Base-by-base conservation (phyloP, 2,329 filamentous ascomycete genomes). In the Botrytis aclada region DNA sequence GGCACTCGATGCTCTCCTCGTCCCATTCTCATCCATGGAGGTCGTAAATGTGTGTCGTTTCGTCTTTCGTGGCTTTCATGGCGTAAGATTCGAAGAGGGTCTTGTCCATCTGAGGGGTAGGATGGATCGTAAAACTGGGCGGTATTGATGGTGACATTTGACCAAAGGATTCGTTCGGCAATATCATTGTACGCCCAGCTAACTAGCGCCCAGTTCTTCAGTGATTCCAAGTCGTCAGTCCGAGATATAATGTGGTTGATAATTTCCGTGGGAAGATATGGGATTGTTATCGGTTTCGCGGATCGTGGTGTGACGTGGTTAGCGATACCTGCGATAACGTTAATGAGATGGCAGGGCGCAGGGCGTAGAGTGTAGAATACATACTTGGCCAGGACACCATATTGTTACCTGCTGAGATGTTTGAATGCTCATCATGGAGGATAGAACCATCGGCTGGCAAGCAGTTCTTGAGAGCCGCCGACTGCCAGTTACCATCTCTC, bases 101-200 rank as follows among this genome's bases (percentile, higher is more conserved):
- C 70, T 45, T 58, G 37, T 34, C 63, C 70, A 29, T 72, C 63
- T n/a, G 41, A 60, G 37, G 70, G 70, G 39, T 61, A 67, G 37
- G 37, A 54, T 60, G 51, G 51, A 45, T 72, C 71, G 22, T 72
- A 72, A 56, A 72, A 70, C 54, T 72, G 64, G 9, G 71, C 41
- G 29, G 65, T 72, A 56, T 70, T 70, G 56, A 72, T 72, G 8
- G 71, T 72, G 56, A 72, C 32, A n/a, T 70, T 72, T 41, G 71
- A 60, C 71, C 71, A 72, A 14, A 72, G 56, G 43, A 72, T 69
- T 51, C 71, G 54, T 54, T 72, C 71, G 16, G 65, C 71, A 20
- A 72, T 62, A 51, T 51, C 41, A 63, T 72, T 72, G n/a, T 51
- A 62, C 37, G 25, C 34, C 64, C 71, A 43, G n/a, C 39, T 70